phyloP scores from a whole-genome alignment of 1,139 yeast genomes.

The Kurtzmaniella quercitrusa region DNA sequence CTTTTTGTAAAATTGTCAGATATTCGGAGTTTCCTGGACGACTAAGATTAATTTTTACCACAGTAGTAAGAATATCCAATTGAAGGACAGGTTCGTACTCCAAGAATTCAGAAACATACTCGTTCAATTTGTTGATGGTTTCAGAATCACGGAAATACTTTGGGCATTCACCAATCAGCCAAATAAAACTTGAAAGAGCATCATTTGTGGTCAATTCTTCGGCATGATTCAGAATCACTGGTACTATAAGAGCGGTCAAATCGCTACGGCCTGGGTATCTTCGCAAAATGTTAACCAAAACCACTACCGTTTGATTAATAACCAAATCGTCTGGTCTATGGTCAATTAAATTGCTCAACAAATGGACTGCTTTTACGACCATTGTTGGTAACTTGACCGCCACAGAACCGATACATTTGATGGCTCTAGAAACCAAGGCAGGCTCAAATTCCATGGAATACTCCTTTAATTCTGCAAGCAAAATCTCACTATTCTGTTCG shows the following conservation, averaged over 20 bases:
- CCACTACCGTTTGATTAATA: constrained; percentile 75
- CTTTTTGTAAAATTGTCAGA: constrained; percentile 57
- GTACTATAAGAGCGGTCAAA: constrained; percentile 61
- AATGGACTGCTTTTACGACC: constrained; percentile 69
- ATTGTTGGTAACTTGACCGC: constrained; percentile 72
- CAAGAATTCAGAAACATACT: constrained; percentile 57
- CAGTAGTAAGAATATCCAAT: constrained; percentile 67
- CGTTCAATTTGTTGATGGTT: constrained; percentile 29
- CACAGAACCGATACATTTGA: constrained; percentile 80
- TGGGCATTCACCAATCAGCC: constrained; percentile 89
- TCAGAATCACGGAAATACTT: constrained; percentile 57
- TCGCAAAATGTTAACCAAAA: constrained; percentile 75
- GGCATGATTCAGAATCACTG: constrained; percentile 59
- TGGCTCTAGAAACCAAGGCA: constrained; percentile 79
- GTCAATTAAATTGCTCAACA: constrained; percentile 69
- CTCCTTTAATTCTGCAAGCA: constrained; percentile 84
- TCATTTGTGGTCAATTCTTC: constrained; percentile 54
- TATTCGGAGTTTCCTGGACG: constrained; percentile 29
- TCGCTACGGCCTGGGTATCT: constrained; percentile 65
- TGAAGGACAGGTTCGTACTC: constrained; percentile 78
- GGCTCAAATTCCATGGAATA: constrained; percentile 93
- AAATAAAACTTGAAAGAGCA: constrained; percentile 72
- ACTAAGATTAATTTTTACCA: constrained; percentile 68
- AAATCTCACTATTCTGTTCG: constrained; percentile 60
- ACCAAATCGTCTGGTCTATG: constrained; percentile 72